These are phyloP conservation scores for Hyphopichia khmerensis DNA, from an alignment of 1,139 yeast genomes.

Conservation along the genomic window DNA sequence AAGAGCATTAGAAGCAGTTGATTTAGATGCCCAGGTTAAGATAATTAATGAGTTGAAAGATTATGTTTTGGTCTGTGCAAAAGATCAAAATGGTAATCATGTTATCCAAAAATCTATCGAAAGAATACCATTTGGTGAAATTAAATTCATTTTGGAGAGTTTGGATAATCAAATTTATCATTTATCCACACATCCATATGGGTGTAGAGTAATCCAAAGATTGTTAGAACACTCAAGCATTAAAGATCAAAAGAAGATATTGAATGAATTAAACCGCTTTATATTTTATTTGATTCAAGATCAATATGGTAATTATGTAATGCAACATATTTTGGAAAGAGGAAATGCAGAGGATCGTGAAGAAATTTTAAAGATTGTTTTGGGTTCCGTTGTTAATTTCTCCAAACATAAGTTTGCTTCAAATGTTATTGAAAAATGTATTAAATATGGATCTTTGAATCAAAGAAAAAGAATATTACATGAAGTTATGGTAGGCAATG, in stretches of 20 bases:
- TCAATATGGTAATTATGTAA: slow-evolving; percentile 96
- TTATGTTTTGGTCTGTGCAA: slow-evolving; percentile 74
- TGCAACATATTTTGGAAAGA: slow-evolving; percentile 89
- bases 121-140: slow-evolving; percentile 68
- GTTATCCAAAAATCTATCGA: slow-evolving; percentile 96
- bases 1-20: slow-evolving; percentile 79
- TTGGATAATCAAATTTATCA: slow-evolving; percentile 80
- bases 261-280: slow-evolving; percentile 70
- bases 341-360: slow-evolving; percentile 54
- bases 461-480: slow-evolving; percentile 66
- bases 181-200: slow-evolving; percentile 93
- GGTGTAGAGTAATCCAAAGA: slow-evolving; percentile 95
- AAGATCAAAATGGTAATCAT: slow-evolving; percentile 97
- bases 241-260: slow-evolving; percentile 61
- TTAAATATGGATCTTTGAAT: slow-evolving; percentile 62
- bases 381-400: slow-evolving; percentile 68
- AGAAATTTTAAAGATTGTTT: slow-evolving; percentile 39
- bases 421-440: slow-evolving; percentile 94
- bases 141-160: slow-evolving; percentile 72
- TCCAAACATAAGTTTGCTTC: slow-evolving; percentile 97
- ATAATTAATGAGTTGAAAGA: slow-evolving; percentile 73
- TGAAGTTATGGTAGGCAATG: slow-evolving; percentile 57
- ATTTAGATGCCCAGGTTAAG: slow-evolving; percentile 63
- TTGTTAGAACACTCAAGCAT: slow-evolving; percentile 72
- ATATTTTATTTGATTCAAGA: slow-evolving; percentile 84